Evolutionary conservation across 1,139 yeast genomes (phyloP), one percentile per base, ranked within the genome.

Genomic region (Candida glucosophila): DNA sequence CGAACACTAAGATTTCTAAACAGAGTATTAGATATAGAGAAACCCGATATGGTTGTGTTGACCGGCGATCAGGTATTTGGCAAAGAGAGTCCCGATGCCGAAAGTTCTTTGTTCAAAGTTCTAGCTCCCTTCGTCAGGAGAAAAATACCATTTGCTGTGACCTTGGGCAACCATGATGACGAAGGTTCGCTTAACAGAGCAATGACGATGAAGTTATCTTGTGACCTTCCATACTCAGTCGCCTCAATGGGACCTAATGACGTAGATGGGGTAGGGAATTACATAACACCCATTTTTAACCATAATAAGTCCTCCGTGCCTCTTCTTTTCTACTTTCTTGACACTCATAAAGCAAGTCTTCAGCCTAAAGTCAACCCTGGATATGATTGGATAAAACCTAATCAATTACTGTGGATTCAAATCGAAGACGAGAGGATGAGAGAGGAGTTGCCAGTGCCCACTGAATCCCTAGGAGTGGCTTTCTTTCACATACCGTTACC

Each of bases 401-500:
- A 66, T 14, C 97, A 90, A 51, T 58, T 80, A 36, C 63, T 68
- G 3, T 81, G 70, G 58, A 41, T 83, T 15, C 62, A 66, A 36
- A 41, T 52, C n/a, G 53, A 64, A 34, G 52, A 62, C 31, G 52
- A 50, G 13, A 33, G 44, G 15, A 31, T 63, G 26, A 43, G 49
- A 10, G 37, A 45, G 12, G 52, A 57, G 20, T 43, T 49, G 2
- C 43, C 56, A 13, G 60, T 60, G 41, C 34, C 67, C n/a, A 52
- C 51, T 23, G 50, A 52, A 17, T 80, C 69, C 29, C 42, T 82
- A 36, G 67, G 86, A 11, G 76, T 90, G 86, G 95, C 94, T 1
- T 88, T 88, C 43, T 79, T 86, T 63, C 97, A 90, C 47, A 86
- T 90, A 20, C 98, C 98, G 0, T 41, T 86, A 12, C 92, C 95